Base-by-base conservation (phyloP, 2,329 filamentous ascomycete species). In the Aspergillus pseudoviridinutans region DNA sequence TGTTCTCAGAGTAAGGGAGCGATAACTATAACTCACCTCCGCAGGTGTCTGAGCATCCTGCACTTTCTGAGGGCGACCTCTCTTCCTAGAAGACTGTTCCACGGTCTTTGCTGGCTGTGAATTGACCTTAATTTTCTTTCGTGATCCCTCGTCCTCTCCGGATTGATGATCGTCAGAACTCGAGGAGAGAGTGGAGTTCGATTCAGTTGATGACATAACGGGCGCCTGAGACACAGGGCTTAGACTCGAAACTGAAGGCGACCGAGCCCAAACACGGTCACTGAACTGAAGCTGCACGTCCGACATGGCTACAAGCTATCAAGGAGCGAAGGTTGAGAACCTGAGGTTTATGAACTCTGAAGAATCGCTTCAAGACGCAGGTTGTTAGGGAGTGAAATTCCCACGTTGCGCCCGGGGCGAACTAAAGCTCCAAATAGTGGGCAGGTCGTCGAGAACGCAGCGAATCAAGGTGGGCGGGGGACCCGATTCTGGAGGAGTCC, bases 1-100 rank as follows among this genome's bases (percentile, higher is more conserved):
- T 58, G 54, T 2, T 53, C 29, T 1, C 53, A 14, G 29, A 51
- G 55, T 10, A 55, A 42, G 29, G 50, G 28, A 3, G 54, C 27
- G 20, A 60, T 58, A 12, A 58, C 50, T 57, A 61, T 58, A 28
- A 60, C 50, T 57, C 59, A 60, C 42, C 20, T 22, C 42, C 38
- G 22, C 28, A 55, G 54, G 22, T n/a, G 20, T 42, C 42, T 24
- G 22, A 24, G 14, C 20, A 47, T 47, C 22, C 22, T 22, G 12
- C 12, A 25, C 44, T 47, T 47, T 47, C 6, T 27, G 44, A 47
- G 44, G 44, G 12, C 44, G 44, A 24, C 44, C 44, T 47, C 44
- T 24, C 22, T 47, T 47, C 6, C 27, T 47, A 7, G 20, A 24
- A 7, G 24, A 14, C 10, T 8, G 20, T 8, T 47, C 44, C 20